Conservation (phyloP, 441 rosid species). For the Aleurites moluccanus region DNA sequence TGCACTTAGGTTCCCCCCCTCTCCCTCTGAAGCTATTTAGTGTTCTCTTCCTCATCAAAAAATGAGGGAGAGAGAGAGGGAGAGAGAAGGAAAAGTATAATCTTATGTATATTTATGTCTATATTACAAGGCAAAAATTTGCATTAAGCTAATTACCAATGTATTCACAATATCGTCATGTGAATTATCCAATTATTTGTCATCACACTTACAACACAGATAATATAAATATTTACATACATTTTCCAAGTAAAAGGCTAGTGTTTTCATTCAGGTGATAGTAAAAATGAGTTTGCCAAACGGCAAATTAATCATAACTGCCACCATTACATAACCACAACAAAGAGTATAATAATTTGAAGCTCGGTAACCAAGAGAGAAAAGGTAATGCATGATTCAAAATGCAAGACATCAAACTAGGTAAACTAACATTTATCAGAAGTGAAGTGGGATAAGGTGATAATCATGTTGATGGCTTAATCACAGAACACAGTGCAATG, state of each 20-base stretch:
- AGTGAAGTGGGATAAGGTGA: neutral
- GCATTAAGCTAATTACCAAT: neutral
- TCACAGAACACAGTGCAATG: neutral
- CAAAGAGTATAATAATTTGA: neutral
- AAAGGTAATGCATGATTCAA: neutral
- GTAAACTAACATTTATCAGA: neutral
- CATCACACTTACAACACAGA: neutral
- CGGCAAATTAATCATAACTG: neutral
- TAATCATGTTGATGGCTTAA: neutral
- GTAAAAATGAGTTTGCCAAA: neutral
- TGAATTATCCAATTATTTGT: neutral
- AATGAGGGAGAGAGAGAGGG: neutral
- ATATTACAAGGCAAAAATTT: neutral
- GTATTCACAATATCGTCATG: neutral
- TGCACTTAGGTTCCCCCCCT: no score
- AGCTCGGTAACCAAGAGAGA: neutral
- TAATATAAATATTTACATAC: neutral
- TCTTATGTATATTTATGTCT: neutral
- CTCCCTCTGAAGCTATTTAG: neutral
- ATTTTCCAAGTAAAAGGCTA: neutral
- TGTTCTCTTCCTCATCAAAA: neutral
- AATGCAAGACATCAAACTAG: slow-evolving; percentile 3
- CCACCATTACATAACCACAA: neutral
- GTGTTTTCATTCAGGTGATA: neutral
- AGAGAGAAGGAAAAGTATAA: neutral